These are phyloP conservation scores for Xylaria cubensis DNA, from an alignment of 495 filamentous ascomycete species.

Conservation along the genomic window DNA sequence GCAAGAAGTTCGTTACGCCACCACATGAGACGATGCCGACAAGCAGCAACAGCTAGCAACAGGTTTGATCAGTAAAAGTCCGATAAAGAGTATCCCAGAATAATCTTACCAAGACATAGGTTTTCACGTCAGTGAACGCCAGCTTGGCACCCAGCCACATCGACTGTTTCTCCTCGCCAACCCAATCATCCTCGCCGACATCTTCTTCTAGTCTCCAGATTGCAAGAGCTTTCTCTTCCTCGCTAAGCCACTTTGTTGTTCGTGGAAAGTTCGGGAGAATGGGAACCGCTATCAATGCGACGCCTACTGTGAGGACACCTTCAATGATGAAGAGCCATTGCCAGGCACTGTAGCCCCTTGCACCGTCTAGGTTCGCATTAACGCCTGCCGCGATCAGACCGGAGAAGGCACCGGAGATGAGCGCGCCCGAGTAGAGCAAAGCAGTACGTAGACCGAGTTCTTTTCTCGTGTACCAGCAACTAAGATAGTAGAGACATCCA, in stretches of 20 bases:
- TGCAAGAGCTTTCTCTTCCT: conserved; percentile 72
- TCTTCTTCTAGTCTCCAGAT: conserved; percentile 77
- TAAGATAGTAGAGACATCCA: conserved; percentile 60
- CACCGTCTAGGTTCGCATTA: conserved; percentile 55
- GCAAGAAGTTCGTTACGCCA: conserved; percentile 85
- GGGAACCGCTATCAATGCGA: conserved; percentile 59
- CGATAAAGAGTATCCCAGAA: not conserved
- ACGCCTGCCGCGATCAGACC: conserved; percentile 68
- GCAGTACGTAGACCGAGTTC: conserved; percentile 65
- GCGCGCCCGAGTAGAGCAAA: conserved; percentile 66
- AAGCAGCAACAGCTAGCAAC: conserved; percentile 64
- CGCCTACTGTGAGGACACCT: conserved; percentile 60
- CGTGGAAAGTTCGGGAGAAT: conserved; percentile 81
- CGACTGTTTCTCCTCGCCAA: conserved; percentile 64
- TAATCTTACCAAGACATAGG: conserved; percentile 67
- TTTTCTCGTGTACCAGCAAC: conserved; percentile 66
- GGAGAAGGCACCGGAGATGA: conserved; percentile 69
- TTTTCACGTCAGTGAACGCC: conserved; percentile 76
- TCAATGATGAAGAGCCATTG: conserved; percentile 84
- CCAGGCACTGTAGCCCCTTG: conserved; percentile 54
- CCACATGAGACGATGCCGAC: conserved; percentile 73
- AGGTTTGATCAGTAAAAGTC: conserved; percentile 20
- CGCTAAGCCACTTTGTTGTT: conserved; percentile 74
- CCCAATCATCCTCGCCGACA: conserved; percentile 79
- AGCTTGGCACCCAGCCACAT: conserved; percentile 72